Conservation (phyloP, 2,329 filamentous ascomycete genomes). For the Diaporthe sp. region DNA sequence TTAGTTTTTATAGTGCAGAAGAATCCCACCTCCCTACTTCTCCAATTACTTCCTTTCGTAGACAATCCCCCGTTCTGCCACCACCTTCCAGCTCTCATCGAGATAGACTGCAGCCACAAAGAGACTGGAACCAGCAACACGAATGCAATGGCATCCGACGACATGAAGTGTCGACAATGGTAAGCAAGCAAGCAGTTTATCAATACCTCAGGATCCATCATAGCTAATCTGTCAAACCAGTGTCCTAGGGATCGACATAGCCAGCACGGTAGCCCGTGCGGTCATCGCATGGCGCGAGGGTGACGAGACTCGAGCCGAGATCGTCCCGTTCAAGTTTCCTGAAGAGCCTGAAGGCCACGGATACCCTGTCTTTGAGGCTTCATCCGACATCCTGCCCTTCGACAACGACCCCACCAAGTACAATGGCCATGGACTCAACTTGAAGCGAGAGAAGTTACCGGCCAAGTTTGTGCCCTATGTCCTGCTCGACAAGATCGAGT, state of each 20-base stretch:
- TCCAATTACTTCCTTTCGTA: no score
- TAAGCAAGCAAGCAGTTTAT: no score
- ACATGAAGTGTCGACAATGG: no score
- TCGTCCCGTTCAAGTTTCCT: not conserved
- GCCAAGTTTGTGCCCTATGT: not conserved
- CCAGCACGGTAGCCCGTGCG: not conserved
- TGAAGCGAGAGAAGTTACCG: not conserved
- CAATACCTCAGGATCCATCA: not conserved
- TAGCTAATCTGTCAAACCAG: not conserved
- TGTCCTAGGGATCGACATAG: not conserved
- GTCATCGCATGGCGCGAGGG: not conserved
- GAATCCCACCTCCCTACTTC: no score
- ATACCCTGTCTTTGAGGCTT: not conserved
- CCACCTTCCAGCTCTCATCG: no score
- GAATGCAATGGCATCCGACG: no score
- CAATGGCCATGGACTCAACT: no score
- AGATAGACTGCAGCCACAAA: no score
- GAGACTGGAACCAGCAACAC: no score
- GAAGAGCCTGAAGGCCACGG: no score
- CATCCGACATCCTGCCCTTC: not conserved
- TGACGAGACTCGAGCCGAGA: not conserved
- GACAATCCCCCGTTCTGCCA: no score
- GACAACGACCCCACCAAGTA: not conserved
- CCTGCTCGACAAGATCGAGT: not conserved
- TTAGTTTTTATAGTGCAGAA: no score